These are phyloP conservation scores for Microdochium bolleyi DNA, from an alignment of 2,329 filamentous ascomycete species.

Conservation along the genomic window DNA sequence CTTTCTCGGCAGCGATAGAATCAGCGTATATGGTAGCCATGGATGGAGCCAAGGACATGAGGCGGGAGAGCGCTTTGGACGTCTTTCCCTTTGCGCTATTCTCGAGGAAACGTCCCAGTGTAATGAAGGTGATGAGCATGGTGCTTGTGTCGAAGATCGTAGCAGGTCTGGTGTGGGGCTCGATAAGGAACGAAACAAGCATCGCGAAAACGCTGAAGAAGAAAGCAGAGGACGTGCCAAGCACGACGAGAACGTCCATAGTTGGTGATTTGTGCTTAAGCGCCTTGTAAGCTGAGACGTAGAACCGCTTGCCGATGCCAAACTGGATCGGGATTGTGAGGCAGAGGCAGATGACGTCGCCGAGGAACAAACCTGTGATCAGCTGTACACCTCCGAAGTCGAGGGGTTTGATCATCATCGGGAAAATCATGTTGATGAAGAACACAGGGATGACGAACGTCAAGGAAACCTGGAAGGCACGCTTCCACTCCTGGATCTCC, in stretches of 20 bases:
- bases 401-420: constrained; percentile 70
- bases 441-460: constrained; percentile 87
- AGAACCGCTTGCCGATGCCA: constrained; percentile 91
- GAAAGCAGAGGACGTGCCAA: constrained; percentile 92
- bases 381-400: constrained; percentile 67
- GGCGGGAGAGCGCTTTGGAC: constrained; percentile 80
- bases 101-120: constrained; percentile 82
- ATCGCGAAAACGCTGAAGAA: constrained; percentile 90
- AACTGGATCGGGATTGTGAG: constrained; percentile 95
- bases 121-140: constrained; percentile 96
- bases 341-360: constrained; percentile 74
- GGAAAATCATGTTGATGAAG: constrained; percentile 85
- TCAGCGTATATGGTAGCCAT: constrained; percentile 97
- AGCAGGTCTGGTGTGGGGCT: constrained; percentile 70
- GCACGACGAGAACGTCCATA: constrained; percentile 93
- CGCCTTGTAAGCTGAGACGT: constrained; percentile 87
- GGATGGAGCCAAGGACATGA: constrained; percentile 94
- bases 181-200: constrained; percentile 67
- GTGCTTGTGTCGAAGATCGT: constrained; percentile 97
- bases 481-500: constrained; percentile 89
- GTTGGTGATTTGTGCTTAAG: constrained; percentile 85
- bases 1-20: constrained; percentile 86
- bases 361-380: constrained; percentile 73
- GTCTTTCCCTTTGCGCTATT: constrained; percentile 95
- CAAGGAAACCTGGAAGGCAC: constrained; percentile 69